Evolutionary conservation across 108 stramenopile genomes (phyloP), one percentile per base, ranked within the genome.

Genomic region (Heterococcus sp.): DNA sequence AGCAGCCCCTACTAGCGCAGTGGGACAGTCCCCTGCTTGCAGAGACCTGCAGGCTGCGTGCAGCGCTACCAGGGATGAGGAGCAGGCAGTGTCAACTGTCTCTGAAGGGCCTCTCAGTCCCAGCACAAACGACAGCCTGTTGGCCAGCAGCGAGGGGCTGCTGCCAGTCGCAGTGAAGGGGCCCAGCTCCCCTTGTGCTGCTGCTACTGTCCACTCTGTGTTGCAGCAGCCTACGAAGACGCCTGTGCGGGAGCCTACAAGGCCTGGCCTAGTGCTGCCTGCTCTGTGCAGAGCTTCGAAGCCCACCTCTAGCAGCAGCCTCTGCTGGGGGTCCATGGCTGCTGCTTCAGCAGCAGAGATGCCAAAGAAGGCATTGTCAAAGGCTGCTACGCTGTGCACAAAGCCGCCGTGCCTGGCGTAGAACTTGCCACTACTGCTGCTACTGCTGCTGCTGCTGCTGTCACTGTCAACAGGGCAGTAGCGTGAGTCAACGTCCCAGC

Each of bases 81-180:
- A 88, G 84, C 87, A 88, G n/a, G 87, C 87, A 2, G 87, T 87
- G 36, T 88, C 87, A 3, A 87, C 38, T 30, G 84, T 84, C 74
- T 85, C 65, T 64, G 77, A 85, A 2, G 87, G 87, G n/a, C 87
- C 87, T 28, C 68, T 77, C 26, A 84, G 74, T 27, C 84, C 84
- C 37, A 88, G 64, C 3, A 78, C 37, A 40, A 80, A 88, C 30
- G 87, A 88, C 0, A 86, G 36, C 46, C 46, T 58, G 46, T 21
- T 58, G 28, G 74, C 14, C 46, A 32, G 30, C 65, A 72, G 35
- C 5, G 26, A n/a, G 38, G 35, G 36, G 71, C 5, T 28, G 35
- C 71, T 37, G 38, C 37, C 11, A 14, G 29, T 35, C 8, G 35
- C 35, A 69, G 31, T 69, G 21, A 69, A 69, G 11, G 63, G 63